phyloP scores from a whole-genome alignment of 352 stramenopile genomes.

The Pythium utonaiense region DNA sequence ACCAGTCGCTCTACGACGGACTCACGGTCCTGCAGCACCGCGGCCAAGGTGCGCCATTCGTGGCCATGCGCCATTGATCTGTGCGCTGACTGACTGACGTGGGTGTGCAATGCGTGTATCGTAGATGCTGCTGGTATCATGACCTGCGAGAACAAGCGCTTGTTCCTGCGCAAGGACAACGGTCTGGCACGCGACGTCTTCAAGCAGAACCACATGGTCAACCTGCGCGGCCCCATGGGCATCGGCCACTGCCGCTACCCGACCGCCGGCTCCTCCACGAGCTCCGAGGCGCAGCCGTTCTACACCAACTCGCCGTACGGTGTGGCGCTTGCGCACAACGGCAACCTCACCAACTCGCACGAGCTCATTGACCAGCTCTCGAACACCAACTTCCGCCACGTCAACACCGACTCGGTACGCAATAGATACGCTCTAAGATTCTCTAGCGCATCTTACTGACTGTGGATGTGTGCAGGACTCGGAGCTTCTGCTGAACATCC shows the following conservation, averaged over 20 bases:
- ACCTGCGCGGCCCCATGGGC: conserved; percentile 94
- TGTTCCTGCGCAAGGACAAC: conserved; percentile 98
- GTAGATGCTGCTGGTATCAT: conserved; percentile 94
- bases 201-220: conserved; percentile 97
- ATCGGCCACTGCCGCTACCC: conserved; percentile 98
- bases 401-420: conserved; percentile 95
- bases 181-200: conserved; percentile 99
- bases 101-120: not conserved
- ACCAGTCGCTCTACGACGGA: conserved; percentile 94
- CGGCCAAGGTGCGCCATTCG: conserved; percentile 81
- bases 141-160: conserved; percentile 89
- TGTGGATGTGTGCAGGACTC: conserved; percentile 76
- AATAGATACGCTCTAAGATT: not conserved
- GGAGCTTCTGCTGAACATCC: conserved; percentile 98
- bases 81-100: not conserved
- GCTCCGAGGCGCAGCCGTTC: conserved; percentile 95
- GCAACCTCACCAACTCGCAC: conserved; percentile 98
- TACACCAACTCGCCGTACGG: conserved; percentile 99
- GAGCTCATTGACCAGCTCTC: conserved; percentile 92
- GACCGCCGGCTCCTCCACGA: conserved; percentile 91
- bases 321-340: conserved; percentile 97
- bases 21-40: conserved; percentile 98
- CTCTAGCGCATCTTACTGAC: not conserved
- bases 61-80: no score
- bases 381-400: conserved; percentile 92